Evolutionary conservation across 179 eudicot species (phyloP).

Genomic region (Beta lomatogona): DNA sequence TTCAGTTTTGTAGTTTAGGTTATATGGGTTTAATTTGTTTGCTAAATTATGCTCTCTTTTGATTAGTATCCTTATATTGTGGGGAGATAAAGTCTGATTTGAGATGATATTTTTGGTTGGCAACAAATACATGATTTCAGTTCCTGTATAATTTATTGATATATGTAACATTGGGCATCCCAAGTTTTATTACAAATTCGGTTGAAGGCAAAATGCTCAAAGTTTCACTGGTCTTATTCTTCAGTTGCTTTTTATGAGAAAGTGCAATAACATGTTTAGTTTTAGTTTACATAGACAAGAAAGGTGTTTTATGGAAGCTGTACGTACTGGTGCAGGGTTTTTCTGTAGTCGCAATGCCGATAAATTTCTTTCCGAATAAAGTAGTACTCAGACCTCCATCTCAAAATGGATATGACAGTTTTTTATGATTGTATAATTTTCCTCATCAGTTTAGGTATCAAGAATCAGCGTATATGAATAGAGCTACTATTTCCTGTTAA

Average conservation of each 20-base stretch:
- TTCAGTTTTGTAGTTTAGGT: neutral
- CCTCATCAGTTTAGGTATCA: neutral
- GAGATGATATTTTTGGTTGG: neutral
- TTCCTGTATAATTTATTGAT: neutral
- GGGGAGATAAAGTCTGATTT: conserved; percentile 6
- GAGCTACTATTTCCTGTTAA: neutral
- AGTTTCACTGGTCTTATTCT: too few relatives aligned
- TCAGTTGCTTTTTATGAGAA: neutral
- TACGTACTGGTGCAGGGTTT: neutral
- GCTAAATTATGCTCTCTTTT: neutral
- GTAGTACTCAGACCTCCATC: neutral
- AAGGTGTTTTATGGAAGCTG: neutral
- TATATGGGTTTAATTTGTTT: neutral
- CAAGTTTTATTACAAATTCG: neutral
- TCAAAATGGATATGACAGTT: neutral
- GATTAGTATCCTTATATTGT: neutral
- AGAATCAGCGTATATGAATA: neutral
- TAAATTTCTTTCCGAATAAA: neutral
- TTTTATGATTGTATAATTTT: too few relatives aligned
- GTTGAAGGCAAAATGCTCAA: neutral
- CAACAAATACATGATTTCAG: neutral
- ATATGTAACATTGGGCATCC: neutral
- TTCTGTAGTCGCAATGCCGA: neutral
- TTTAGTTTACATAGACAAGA: neutral
- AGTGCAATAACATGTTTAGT: neutral